phyloP scores from a whole-genome alignment of 306 rosid genomes.

The Cucurbita ficifolia region DNA sequence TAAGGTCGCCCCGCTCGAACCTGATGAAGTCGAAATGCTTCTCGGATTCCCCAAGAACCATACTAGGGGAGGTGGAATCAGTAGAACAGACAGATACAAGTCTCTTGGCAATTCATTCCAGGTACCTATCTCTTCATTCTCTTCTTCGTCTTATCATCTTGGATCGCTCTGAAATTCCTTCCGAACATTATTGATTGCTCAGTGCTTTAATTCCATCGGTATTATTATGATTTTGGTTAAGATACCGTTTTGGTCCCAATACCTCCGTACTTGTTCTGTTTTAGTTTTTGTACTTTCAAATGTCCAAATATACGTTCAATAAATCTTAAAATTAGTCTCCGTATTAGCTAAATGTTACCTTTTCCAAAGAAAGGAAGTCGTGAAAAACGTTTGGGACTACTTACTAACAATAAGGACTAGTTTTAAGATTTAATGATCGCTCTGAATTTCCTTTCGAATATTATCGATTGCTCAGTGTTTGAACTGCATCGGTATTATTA shows the following conservation, averaged over 20 bases:
- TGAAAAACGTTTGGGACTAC: background rate
- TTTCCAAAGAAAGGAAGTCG: background rate
- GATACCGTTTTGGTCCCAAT: too few species aligned
- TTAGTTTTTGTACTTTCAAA: background rate
- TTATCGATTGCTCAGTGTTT: background rate
- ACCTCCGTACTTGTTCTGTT: too few species aligned
- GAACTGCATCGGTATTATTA: background rate
- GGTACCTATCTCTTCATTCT: conserved; percentile 20
- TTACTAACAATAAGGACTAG: background rate
- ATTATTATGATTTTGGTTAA: background rate
- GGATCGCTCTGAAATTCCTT: background rate
- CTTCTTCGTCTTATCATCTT: background rate
- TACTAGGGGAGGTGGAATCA: conserved; percentile 95
- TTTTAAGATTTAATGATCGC: background rate
- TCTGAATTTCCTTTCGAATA: background rate
- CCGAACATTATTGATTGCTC: background rate
- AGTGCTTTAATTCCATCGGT: background rate
- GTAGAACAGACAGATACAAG: conserved; percentile 81
- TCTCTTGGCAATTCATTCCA: conserved; percentile 97
- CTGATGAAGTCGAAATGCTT: conserved; percentile 78
- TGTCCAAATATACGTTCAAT: background rate
- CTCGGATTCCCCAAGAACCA: conserved; percentile 89
- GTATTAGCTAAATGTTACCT: background rate
- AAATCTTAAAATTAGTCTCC: background rate
- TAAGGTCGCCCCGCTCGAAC: conserved; percentile 88